These are phyloP conservation scores for Fraxinus greggii DNA, from an alignment of 305 asterid genomes.

Conservation along the genomic window DNA sequence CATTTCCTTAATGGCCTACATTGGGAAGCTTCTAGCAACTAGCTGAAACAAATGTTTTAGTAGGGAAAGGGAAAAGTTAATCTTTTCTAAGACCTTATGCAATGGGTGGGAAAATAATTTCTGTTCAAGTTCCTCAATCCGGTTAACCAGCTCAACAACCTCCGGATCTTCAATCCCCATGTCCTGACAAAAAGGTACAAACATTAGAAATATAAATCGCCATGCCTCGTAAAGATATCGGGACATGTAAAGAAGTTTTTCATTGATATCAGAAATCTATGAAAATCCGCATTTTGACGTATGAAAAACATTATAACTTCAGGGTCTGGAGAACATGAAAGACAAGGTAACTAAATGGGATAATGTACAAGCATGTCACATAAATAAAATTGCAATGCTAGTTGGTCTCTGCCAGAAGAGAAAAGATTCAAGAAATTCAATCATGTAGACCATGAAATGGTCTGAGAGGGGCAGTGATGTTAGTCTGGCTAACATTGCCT, in stretches of 20 bases:
- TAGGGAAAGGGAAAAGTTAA: neutral
- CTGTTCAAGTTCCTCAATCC: conserved; percentile 79
- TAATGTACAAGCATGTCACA: neutral
- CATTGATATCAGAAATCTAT: conserved; percentile 4
- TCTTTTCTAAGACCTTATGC: conserved; percentile 59
- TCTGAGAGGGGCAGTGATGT: neutral
- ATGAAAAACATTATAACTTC: conserved; percentile 1
- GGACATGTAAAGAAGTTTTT: neutral
- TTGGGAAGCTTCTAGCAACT: neutral
- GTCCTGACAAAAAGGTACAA: conserved; percentile 51
- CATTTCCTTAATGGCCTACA: neutral
- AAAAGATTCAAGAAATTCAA: conserved; percentile 1
- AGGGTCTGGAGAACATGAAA: neutral
- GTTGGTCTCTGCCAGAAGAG: neutral
- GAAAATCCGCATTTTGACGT: neutral
- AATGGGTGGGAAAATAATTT: conserved; percentile 72
- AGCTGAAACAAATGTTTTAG: conserved; percentile 9
- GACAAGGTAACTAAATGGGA: neutral
- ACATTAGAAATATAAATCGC: conserved; percentile 16
- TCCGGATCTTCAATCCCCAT: conserved; percentile 88
- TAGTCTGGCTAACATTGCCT: neutral
- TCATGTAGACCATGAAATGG: conserved; percentile 4
- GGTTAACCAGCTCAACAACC: conserved; percentile 66
- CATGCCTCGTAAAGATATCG: conserved; percentile 6
- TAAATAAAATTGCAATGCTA: neutral